Evolutionary conservation across 1,139 yeast species (phyloP), one percentile per base, ranked within the genome.

Genomic region (Lodderomyces parapsilosis): DNA sequence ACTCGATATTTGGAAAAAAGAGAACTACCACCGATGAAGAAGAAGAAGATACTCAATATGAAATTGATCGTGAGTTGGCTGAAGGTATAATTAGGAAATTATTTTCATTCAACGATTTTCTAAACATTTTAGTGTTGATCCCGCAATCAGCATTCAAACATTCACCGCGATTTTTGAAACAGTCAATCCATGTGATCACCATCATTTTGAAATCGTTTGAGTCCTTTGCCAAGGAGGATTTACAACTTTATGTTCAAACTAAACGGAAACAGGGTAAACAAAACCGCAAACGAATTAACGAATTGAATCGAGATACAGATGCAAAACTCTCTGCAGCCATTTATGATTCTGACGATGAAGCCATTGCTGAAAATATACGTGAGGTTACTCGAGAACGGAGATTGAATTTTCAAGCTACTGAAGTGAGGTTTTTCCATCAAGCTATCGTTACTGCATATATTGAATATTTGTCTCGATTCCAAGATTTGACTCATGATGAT

Each of bases 141-240:
- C 89, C 96, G 0, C 80, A 78, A 47, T 68, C 79, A 13, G 91
- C 95, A 0, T 66, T 76, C 23, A 80, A 76, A 48, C 83, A 84
- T 52, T 80, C 95, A 0, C 77, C 85, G 1, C 76, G 76, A 13
- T 87, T 78, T 56, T 74, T 87, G 36, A 72, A 71, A 41, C 81
- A 80, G 6, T 71, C 83, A 45, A 73, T 90, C 19, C 86, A 88
- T 36, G 71, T 87, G 19, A 80, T 86, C 0, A 84, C 84, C 55
- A 75, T 81, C 3, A 62, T 86, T 2, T 63, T 91, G 38, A 86
- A 81, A 55, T 78, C 83, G 31, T 74, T 90, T 47, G 94, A 87
- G 53, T 69, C 74, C 23, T 82, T 81, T 58, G 74, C 89, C 3
- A 77, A 78, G 37, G 81, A 85, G 45, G 82, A 85, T 48, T 71